Conservation (phyloP, 73 alveolate species). For the Paramecium tetraurelia region DNA sequence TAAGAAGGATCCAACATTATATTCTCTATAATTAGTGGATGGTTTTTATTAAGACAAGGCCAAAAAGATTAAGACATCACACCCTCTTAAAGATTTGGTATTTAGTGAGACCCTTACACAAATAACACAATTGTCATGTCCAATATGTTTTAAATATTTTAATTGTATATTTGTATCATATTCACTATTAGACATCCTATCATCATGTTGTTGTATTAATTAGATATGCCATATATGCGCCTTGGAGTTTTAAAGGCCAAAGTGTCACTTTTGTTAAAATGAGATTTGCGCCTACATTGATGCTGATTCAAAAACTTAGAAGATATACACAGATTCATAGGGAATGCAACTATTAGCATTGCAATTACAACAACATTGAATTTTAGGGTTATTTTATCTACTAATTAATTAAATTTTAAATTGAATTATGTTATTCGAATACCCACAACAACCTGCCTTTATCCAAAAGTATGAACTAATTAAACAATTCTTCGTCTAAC, state of each 20-base stretch:
- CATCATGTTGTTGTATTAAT: background rate
- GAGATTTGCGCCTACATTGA: background rate
- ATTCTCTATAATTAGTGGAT: background rate
- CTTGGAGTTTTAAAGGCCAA: background rate
- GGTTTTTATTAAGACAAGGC: background rate
- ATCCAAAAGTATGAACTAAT: background rate
- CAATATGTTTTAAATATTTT: slow-evolving; percentile 24
- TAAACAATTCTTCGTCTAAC: background rate
- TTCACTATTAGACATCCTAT: background rate
- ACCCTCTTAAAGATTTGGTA: background rate
- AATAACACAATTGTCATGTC: background rate
- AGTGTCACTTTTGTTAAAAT: slow-evolving; percentile 20
- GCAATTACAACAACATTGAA: background rate
- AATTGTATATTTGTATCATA: background rate
- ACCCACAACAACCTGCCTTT: slow-evolving; percentile 3
- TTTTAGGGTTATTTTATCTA: background rate
- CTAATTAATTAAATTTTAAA: background rate
- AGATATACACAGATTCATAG: slow-evolving; percentile 6
- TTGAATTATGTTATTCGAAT: background rate
- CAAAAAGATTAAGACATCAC: background rate
- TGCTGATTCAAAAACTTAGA: background rate
- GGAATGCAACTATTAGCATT: background rate
- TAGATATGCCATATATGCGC: slow-evolving; percentile 31
- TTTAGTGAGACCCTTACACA: background rate
- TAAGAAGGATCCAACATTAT: background rate